These are phyloP conservation scores for Mycena metata DNA, from an alignment of 768 basidiomycete genomes.

Conservation along the genomic window DNA sequence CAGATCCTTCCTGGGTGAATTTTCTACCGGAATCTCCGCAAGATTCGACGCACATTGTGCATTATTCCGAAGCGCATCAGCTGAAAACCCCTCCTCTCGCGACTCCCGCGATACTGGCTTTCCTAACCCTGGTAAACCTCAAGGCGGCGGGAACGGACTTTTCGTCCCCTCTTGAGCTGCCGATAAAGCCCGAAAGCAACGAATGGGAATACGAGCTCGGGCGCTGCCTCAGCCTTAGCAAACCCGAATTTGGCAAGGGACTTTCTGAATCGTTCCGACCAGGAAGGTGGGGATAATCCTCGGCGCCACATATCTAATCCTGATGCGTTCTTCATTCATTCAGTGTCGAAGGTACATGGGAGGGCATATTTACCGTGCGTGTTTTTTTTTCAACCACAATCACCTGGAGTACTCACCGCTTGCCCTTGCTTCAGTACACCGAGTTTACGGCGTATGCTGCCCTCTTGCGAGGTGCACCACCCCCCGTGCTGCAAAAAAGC, in stretches of 20 bases:
- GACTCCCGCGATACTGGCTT: constrained; percentile 79
- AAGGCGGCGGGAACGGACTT: constrained; percentile 46
- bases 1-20: constrained; percentile 69
- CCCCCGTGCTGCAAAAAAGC: constrained; percentile 76
- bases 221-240: constrained; percentile 60
- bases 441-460: constrained; percentile 89
- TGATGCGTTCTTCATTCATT: constrained; percentile 17
- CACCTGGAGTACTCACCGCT: background rate
- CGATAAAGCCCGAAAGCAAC: constrained; percentile 49
- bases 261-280: constrained; percentile 66
- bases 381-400: background rate
- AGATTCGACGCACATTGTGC: constrained; percentile 45
- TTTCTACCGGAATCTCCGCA: constrained; percentile 57
- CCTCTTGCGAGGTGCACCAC: constrained; percentile 77
- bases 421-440: constrained; percentile 66
- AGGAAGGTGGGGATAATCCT: constrained; percentile 59
- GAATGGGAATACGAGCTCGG: constrained; percentile 85
- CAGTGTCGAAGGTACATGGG: constrained; percentile 84
- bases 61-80: constrained; percentile 61
- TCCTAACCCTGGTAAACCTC: constrained; percentile 67
- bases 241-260: constrained; percentile 46
- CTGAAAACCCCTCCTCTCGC: constrained; percentile 74
- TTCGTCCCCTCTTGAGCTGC: constrained; percentile 50
- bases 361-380: constrained; percentile 81
- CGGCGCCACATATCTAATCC: constrained; percentile 4